Percentiles rank a stretch among this genome's conserved stretches.
phyloP scores from a whole-genome alignment of 2,329 filamentous ascomycete species.

The Epichloe amarillans region DNA sequence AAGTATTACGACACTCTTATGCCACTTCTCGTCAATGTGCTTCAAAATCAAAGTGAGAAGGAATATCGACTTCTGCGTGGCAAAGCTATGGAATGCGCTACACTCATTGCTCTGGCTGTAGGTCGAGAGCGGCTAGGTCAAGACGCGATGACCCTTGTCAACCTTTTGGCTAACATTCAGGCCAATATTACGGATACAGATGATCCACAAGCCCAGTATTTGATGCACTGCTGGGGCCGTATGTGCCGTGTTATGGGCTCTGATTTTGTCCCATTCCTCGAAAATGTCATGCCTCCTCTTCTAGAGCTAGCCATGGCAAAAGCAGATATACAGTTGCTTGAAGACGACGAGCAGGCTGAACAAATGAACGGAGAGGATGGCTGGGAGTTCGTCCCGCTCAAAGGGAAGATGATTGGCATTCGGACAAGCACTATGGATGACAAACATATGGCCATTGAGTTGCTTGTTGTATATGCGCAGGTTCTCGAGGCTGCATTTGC shows the following conservation, averaged over 20 bases:
- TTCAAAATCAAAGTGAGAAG: constrained; percentile 83
- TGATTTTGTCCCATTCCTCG: constrained; percentile 86
- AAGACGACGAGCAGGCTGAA: constrained; percentile 89
- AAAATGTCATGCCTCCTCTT: constrained; percentile 86
- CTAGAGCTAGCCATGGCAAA: constrained; percentile 86
- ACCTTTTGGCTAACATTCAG: constrained; percentile 81
- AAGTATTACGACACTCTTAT: constrained; percentile 95
- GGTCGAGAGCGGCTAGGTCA: constrained; percentile 82
- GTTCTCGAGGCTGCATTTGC: constrained; percentile 89
- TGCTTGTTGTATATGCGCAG: constrained; percentile 93
- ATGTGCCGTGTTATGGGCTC: constrained; percentile 91
- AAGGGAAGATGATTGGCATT: constrained; percentile 97
- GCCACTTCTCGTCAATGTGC: constrained; percentile 82
- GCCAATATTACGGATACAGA: constrained; percentile 76
- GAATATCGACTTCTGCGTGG: constrained; percentile 83
- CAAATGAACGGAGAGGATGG: constrained; percentile 89
- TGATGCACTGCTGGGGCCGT: constrained; percentile 97
- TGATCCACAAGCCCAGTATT: constrained; percentile 90
- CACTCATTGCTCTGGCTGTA: constrained; percentile 86
- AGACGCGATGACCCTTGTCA: constrained; percentile 77
- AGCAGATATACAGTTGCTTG: constrained; percentile 90
- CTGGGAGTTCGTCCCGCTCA: constrained; percentile 93
- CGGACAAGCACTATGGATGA: constrained; percentile 94
- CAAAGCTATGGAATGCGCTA: constrained; percentile 98
- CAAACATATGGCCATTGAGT: constrained; percentile 98